Conservation (phyloP, 1,284 basidiomycete genomes). For the Rhodotorula sp. region DNA sequence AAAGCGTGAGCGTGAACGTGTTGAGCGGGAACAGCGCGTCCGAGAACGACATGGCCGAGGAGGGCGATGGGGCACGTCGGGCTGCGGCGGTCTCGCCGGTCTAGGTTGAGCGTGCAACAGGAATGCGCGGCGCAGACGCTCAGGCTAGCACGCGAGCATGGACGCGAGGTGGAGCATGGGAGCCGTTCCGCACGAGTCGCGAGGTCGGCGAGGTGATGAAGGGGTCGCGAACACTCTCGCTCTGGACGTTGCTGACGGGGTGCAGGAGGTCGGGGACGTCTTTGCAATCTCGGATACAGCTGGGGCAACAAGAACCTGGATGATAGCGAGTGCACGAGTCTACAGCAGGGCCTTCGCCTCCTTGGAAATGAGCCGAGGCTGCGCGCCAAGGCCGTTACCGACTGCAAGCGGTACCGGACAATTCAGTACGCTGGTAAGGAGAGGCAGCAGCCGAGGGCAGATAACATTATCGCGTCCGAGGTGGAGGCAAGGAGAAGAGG, state of each 20-base stretch:
- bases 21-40: conserved; percentile 26
- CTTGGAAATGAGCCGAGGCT: conserved; percentile 32
- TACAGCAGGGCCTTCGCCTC: conserved; percentile 26
- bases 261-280: not conserved
- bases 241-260: not conserved
- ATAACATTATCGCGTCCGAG: not conserved
- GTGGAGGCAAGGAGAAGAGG: not conserved
- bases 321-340: not conserved
- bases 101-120: not conserved
- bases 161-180: not conserved
- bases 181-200: not conserved
- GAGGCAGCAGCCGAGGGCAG: not conserved
- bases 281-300: not conserved
- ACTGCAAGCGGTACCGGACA: not conserved
- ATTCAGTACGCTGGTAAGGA: not conserved
- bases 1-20: conserved; percentile 26
- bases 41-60: not conserved
- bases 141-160: not conserved
- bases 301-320: not conserved
- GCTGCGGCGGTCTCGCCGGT: not conserved
- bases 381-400: conserved; percentile 37
- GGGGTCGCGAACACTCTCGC: not conserved
- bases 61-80: not conserved
- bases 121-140: too few species aligned
- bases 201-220: not conserved